A percentile compares a stretch with the other conserved stretches of the same genome.
Conservation (phyloP, 2,329 filamentous ascomycete species). For the Colletotrichum tofieldiae region DNA sequence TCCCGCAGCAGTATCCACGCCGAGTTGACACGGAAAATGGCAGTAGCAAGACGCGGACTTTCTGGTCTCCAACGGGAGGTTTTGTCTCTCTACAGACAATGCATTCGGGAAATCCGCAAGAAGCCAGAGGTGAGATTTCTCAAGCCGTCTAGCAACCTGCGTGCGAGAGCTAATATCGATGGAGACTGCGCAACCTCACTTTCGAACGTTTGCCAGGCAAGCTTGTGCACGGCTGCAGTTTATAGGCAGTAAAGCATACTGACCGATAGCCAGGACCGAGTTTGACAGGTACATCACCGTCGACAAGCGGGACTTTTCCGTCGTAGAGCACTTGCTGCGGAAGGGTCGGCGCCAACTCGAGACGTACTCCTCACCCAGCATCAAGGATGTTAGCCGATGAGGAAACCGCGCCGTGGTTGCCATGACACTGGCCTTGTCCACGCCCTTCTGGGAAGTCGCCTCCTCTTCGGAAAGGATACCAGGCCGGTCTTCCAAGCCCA, state of each 20-base stretch:
- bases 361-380: constrained; percentile 83
- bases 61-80: constrained; percentile 95
- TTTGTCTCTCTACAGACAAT: constrained; percentile 86
- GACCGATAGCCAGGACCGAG: constrained; percentile 70
- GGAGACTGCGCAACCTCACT: constrained; percentile 72
- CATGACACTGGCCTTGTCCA: background rate
- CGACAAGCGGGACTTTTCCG: constrained; percentile 87
- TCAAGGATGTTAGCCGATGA: constrained; percentile 78
- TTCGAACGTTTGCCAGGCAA: constrained; percentile 76
- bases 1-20: constrained; percentile 7
- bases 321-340: constrained; percentile 87
- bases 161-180: constrained; percentile 20
- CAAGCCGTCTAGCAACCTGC: background rate
- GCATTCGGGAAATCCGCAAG: constrained; percentile 83
- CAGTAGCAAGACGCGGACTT: constrained; percentile 58
- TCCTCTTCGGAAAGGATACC: constrained; percentile 2
- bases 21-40: constrained; percentile 26
- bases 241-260: background rate
- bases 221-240: constrained; percentile 42
- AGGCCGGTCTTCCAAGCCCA: background rate
- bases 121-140: constrained; percentile 77
- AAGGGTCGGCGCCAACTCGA: constrained; percentile 88
- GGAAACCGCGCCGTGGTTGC: background rate
- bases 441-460: background rate
- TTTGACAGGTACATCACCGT: constrained; percentile 80